These are phyloP conservation scores for Tremellales sp. DNA, from an alignment of 1,284 basidiomycete genomes.

Conservation along the genomic window DNA sequence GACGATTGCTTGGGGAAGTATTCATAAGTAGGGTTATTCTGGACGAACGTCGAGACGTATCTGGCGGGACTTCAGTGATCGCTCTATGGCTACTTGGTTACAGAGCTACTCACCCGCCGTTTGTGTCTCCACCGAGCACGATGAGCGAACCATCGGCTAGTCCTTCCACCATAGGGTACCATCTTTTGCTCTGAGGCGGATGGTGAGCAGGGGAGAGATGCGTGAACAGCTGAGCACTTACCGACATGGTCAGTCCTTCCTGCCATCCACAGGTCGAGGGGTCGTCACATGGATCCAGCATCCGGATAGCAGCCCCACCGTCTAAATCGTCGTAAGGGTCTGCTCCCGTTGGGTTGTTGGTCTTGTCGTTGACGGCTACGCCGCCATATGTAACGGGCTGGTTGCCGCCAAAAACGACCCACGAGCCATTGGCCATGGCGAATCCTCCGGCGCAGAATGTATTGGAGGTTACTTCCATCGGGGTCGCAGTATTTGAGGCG, in stretches of 20 bases:
- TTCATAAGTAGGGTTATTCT: slow-evolving; percentile 75
- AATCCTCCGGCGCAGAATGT: slow-evolving; percentile 63
- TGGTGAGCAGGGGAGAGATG: slow-evolving; percentile 1
- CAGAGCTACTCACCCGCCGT: slow-evolving; percentile 37
- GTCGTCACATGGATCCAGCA: slow-evolving; percentile 69
- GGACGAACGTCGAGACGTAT: slow-evolving; percentile 62
- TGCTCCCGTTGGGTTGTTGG: slow-evolving; percentile 45
- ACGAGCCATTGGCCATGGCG: slow-evolving; percentile 52
- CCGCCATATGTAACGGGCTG: slow-evolving; percentile 72
- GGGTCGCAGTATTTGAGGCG: slow-evolving; percentile 47
- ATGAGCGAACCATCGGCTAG: slow-evolving; percentile 52
- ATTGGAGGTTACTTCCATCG: slow-evolving; percentile 73
- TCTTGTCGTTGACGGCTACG: slow-evolving; percentile 37
- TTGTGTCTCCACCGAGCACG: slow-evolving; percentile 51
- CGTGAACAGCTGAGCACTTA: slow-evolving; percentile 59
- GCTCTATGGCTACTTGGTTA: slow-evolving; percentile 10
- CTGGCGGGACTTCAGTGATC: slow-evolving; percentile 52
- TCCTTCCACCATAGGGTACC: slow-evolving; percentile 66
- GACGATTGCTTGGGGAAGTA: slow-evolving; percentile 65
- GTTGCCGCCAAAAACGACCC: slow-evolving; percentile 56
- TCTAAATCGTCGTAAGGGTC: slow-evolving; percentile 57
- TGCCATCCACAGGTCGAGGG: slow-evolving; percentile 63
- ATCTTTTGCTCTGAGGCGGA: slow-evolving; percentile 54
- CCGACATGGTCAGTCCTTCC: slow-evolving; percentile 55
- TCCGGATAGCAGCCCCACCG: slow-evolving; percentile 57